These are phyloP conservation scores for Alternaria panax DNA, from an alignment of 2,329 filamentous ascomycete species.

Conservation along the genomic window DNA sequence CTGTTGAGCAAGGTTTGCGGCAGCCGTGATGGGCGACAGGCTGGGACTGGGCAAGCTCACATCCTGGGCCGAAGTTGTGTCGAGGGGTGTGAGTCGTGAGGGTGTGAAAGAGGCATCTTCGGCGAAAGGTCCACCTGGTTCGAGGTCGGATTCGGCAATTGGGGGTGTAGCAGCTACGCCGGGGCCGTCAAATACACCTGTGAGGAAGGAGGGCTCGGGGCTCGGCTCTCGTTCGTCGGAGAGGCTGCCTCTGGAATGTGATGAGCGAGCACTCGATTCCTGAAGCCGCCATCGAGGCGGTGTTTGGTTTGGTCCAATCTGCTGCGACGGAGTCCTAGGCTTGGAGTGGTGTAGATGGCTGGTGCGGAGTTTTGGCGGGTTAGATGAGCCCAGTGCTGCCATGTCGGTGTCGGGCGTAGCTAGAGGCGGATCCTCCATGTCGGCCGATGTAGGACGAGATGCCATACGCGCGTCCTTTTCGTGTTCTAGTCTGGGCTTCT, in stretches of 20 bases:
- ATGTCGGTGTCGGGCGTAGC: slow-evolving; percentile 51
- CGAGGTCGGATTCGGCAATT: slow-evolving; percentile 74
- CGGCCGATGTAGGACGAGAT: slow-evolving; percentile 41
- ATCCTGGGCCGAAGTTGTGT: slow-evolving; percentile 79
- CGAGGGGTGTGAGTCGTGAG: slow-evolving; percentile 61
- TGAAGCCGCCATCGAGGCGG: slow-evolving; percentile 36
- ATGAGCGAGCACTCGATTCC: slow-evolving; percentile 34
- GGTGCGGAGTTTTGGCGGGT: slow-evolving; percentile 26
- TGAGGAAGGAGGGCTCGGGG: slow-evolving; percentile 33
- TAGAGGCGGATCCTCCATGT: slow-evolving; percentile 44
- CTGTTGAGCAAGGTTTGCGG: slow-evolving; percentile 64
- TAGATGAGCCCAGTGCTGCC: slow-evolving; percentile 32
- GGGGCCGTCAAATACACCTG: slow-evolving; percentile 41
- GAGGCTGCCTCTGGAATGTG: slow-evolving; percentile 23
- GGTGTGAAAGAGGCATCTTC: slow-evolving; percentile 24
- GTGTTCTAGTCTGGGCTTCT: slow-evolving; percentile 55
- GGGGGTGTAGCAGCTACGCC: slow-evolving; percentile 77
- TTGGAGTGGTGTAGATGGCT: slow-evolving; percentile 27
- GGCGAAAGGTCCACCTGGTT: slow-evolving; percentile 61
- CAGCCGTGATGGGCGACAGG: slow-evolving; percentile 86
- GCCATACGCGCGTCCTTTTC: slow-evolving; percentile 27
- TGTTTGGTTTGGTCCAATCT: slow-evolving; percentile 17
- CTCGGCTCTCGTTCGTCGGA: slow-evolving; percentile 23
- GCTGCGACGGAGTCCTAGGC: slow-evolving; percentile 29
- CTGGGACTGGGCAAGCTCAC: slow-evolving; percentile 94